phyloP scores from a whole-genome alignment of 228 moss, liverwort and hornwort species.

The Sphagnum fallax region DNA sequence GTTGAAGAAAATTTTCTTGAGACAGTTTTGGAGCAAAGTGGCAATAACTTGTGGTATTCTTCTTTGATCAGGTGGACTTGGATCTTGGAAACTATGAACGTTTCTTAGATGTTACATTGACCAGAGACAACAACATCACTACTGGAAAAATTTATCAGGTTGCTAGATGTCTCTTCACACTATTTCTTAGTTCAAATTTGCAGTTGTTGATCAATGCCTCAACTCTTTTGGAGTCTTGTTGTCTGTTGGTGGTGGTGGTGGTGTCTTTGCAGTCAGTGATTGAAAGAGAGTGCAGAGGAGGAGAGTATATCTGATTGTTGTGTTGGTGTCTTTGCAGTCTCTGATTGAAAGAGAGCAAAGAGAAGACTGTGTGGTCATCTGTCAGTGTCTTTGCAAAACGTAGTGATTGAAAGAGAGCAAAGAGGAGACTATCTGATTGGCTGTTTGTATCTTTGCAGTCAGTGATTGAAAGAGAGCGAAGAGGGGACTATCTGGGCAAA shows the following conservation, averaged over 20 bases:
- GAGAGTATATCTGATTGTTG: too few relatives aligned
- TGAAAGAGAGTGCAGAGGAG: constrained; percentile 84
- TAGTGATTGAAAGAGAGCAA: too few relatives aligned
- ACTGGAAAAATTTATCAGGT: constrained; percentile 98
- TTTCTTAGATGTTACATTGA: constrained; percentile 88
- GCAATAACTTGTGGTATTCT: not conserved
- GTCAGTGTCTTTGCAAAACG: too few relatives aligned
- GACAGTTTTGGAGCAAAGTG: too few relatives aligned
- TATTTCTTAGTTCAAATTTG: too few relatives aligned
- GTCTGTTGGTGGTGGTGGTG: not conserved
- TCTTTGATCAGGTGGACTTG: constrained; percentile 59
- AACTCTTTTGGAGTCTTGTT: too few relatives aligned
- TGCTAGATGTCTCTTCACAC: too few relatives aligned
- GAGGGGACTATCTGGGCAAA: constrained; percentile 82
- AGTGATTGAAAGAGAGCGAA: constrained; percentile 89
- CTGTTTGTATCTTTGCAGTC: constrained; percentile 40
- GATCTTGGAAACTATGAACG: constrained; percentile 97
- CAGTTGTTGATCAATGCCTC: too few relatives aligned
- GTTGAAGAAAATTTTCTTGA: too few relatives aligned
- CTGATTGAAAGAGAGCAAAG: too few relatives aligned
- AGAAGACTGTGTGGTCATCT: too few relatives aligned
- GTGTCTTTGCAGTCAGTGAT: constrained; percentile 70
- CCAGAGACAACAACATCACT: constrained; percentile 84
- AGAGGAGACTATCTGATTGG: not conserved
- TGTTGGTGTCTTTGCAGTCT: too few relatives aligned